Conservation (phyloP, 768 basidiomycete species). For the Gelatoporia subvermispora region DNA sequence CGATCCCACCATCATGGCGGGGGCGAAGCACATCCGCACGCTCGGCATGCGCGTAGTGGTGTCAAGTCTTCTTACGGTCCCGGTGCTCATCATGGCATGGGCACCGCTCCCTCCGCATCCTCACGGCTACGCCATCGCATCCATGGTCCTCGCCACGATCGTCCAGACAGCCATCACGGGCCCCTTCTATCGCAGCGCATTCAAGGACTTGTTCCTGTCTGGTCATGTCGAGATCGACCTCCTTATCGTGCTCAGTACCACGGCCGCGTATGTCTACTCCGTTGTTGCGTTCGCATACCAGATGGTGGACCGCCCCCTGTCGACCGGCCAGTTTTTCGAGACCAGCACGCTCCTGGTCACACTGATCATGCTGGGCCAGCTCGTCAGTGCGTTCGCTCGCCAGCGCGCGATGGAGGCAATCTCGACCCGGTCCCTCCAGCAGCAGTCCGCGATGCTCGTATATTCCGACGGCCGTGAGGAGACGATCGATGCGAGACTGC, state of each 20-base stretch:
- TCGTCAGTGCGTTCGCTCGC: constrained; percentile 33
- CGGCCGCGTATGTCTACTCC: constrained; percentile 37
- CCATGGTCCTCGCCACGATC: constrained; percentile 33
- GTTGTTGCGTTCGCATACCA: constrained; percentile 32
- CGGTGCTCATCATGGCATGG: constrained; percentile 40
- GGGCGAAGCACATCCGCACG: constrained; percentile 26
- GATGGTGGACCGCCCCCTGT: constrained; percentile 25
- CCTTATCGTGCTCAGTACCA: constrained; percentile 34
- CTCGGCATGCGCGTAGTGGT: constrained; percentile 26
- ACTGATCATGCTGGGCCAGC: constrained; percentile 36
- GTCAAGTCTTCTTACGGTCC: constrained; percentile 31
- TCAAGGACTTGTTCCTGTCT: constrained; percentile 32
- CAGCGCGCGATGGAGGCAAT: constrained; percentile 30
- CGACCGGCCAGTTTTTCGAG: constrained; percentile 36
- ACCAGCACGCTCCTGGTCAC: constrained; percentile 38
- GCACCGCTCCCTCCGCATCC: constrained; percentile 30
- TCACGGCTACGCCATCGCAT: constrained; percentile 30
- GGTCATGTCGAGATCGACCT: constrained; percentile 34
- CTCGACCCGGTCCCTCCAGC: constrained; percentile 30
- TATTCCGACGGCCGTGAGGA: constrained; percentile 17
- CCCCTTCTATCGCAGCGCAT: constrained; percentile 31
- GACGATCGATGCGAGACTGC: constrained; percentile 24
- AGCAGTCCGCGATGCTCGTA: constrained; percentile 26
- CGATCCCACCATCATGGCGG: constrained; percentile 22
- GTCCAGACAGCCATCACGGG: constrained; percentile 31